Evolutionary conservation across 495 filamentous ascomycete species (phyloP).

Genomic region (Aspergillus indologenus): DNA sequence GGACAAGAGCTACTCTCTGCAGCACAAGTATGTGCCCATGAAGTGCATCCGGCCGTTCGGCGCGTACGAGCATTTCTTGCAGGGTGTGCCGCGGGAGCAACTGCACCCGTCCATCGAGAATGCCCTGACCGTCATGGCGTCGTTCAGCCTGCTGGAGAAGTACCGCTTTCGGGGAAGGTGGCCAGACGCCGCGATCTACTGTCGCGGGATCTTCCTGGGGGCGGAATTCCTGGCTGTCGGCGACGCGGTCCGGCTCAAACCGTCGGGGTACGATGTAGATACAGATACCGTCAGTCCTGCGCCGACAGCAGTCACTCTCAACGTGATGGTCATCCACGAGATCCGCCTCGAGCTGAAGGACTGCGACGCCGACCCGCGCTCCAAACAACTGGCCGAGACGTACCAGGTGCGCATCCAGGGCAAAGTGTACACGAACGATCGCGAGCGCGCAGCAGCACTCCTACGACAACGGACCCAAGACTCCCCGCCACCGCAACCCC

Average conservation of each 20-base stretch:
- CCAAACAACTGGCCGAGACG: constrained; percentile 40
- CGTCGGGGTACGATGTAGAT: constrained; percentile 23
- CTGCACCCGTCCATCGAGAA: constrained; percentile 55
- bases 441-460: constrained; percentile 24
- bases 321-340: constrained; percentile 50
- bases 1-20: constrained; percentile 50
- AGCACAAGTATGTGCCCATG: constrained; percentile 53
- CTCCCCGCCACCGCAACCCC: constrained; percentile 20
- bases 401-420: constrained; percentile 44
- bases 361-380: constrained; percentile 44
- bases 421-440: constrained; percentile 45
- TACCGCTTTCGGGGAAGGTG: constrained; percentile 51
- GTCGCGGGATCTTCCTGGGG: constrained; percentile 55
- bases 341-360: constrained; percentile 46
- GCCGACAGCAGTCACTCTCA: too few relatives aligned
- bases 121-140: constrained; percentile 52
- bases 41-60: constrained; percentile 54
- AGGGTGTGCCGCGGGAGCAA: constrained; percentile 31
- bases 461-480: constrained; percentile 18
- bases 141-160: constrained; percentile 50
- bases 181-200: constrained; percentile 50
- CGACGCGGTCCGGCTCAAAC: constrained; percentile 53
- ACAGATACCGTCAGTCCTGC: too few relatives aligned
- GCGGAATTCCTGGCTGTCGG: constrained; percentile 50
- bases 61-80: constrained; percentile 47